Base-by-base conservation (phyloP, 2,329 filamentous ascomycete genomes). In the Hypoxylon sp. region DNA sequence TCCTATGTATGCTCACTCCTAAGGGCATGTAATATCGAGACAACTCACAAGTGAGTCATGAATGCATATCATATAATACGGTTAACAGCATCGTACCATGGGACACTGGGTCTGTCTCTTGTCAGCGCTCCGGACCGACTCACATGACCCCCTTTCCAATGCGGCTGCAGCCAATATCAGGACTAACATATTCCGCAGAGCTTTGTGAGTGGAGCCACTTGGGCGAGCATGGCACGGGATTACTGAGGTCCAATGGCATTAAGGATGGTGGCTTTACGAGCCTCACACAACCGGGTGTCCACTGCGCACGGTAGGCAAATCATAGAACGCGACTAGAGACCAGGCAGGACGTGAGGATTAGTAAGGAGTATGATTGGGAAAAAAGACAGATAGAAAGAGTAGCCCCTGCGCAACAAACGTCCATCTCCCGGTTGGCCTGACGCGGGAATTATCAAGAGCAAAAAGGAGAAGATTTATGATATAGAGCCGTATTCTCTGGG, bases 381-480 rank as follows among this genome's bases (percentile, higher is more conserved):
- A 70, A 77, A 75, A 73, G 71, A 75, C 70, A 75, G 71, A 72
- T 70, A 73, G 66, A 75, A 75, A 75, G 61, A 74, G 72, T 73
- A 77, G 75, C 65, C 74, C 75, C 74, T 68, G 67, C 74, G 71
- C 71, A 76, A 75, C 74, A 75, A 74, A 71, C 73, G 74, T 73
- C 76, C 74, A 73, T 74, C 71, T 73, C 74, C 75, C 58, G 74
- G 72, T 74, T 73, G 71, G 74, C 74, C 74, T 73, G 73, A 77
- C 75, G 73, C 69, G 71, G 57, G 71, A 70, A 74, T 73, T 78
- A 77, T 78, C 76, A 78, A 78, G 79, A 80, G 79, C 78, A 82
- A 83, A 66, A 83, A 81, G 74, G 78, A 82, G 80, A 83, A 82
- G 78, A 83, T 83, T 78, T 82, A 84, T 83, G 78, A 82, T 82